These are phyloP conservation scores for Peronosclerospora sorghi DNA, from an alignment of 352 stramenopile genomes.

Conservation along the genomic window DNA sequence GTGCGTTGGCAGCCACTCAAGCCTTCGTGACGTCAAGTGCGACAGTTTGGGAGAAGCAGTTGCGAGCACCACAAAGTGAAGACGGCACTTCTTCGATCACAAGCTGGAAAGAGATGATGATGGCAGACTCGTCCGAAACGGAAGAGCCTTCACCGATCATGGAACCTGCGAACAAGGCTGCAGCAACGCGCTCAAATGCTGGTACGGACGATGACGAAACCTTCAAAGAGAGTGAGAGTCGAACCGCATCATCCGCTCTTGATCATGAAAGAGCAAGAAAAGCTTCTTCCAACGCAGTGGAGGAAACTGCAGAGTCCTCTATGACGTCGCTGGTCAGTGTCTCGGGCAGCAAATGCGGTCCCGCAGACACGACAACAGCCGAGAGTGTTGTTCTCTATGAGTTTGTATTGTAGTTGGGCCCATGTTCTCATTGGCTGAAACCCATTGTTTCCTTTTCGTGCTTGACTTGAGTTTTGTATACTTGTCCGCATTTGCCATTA, in stretches of 20 bases:
- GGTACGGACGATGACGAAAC: constrained; percentile 5
- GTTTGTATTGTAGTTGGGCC: constrained; percentile 37
- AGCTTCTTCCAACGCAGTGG: constrained; percentile 10
- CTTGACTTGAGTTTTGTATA: constrained; percentile 8
- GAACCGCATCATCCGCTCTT: not conserved
- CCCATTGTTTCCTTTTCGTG: no score
- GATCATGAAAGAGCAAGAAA: not conserved
- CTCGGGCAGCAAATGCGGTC: constrained; percentile 7
- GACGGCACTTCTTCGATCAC: constrained; percentile 12
- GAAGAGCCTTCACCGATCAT: not conserved
- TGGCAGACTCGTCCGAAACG: constrained; percentile 4
- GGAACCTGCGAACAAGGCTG: not conserved
- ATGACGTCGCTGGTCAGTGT: constrained; percentile 9
- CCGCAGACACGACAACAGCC: constrained; percentile 6
- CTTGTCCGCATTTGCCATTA: constrained; percentile 3
- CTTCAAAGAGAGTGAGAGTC: constrained; percentile 13
- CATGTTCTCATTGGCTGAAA: not conserved
- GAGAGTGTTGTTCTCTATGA: constrained; percentile 53
- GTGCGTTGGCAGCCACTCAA: constrained; percentile 33
- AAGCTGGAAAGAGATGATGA: constrained; percentile 24
- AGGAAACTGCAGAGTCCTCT: constrained; percentile 8
- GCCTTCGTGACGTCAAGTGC: constrained; percentile 33
- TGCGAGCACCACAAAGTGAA: constrained; percentile 12
- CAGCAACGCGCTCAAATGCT: constrained; percentile 5
- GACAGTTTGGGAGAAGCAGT: constrained; percentile 35